Conservation (phyloP, 2,329 filamentous ascomycete species). For the Didymella pomorum region DNA sequence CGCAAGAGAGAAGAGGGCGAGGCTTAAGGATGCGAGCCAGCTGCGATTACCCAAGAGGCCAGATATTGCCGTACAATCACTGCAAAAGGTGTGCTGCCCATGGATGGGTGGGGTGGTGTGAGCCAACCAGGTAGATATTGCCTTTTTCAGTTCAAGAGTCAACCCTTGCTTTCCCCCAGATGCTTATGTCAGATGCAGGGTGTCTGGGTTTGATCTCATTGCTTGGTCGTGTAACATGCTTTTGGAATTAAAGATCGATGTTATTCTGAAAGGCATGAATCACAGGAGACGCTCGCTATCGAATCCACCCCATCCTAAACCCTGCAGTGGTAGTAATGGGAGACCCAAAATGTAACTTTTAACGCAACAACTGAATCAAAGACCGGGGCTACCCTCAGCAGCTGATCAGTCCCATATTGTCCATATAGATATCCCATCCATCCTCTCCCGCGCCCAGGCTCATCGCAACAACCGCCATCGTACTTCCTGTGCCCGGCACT, state of each 20-base stretch:
- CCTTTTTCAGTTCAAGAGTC: no score
- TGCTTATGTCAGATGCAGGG: no score
- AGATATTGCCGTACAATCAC: no score
- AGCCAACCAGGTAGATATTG: no score
- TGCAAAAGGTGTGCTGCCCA: no score
- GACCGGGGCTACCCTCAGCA: not conserved
- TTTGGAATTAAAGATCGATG: no score
- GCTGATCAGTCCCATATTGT: conserved; percentile 5
- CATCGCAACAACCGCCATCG: conserved; percentile 12
- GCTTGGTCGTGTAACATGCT: no score
- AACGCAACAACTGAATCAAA: not conserved
- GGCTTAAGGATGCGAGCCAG: not conserved
- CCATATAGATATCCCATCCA: conserved; percentile 15
- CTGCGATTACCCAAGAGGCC: not conserved
- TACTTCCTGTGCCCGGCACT: conserved; percentile 5
- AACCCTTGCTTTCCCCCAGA: no score
- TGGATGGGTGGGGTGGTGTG: no score
- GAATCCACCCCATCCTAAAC: not conserved
- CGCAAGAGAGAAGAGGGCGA: not conserved
- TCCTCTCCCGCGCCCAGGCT: conserved; percentile 10
- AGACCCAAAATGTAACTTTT: not conserved
- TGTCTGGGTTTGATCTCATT: no score
- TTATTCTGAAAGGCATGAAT: no score
- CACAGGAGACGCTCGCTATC: no score
- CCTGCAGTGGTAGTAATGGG: not conserved